Percentiles rank a stretch among this genome's conserved stretches.
Evolutionary conservation across 371 early-diverging fungal genomes (phyloP).

Genomic region (Mortierella sp.): DNA sequence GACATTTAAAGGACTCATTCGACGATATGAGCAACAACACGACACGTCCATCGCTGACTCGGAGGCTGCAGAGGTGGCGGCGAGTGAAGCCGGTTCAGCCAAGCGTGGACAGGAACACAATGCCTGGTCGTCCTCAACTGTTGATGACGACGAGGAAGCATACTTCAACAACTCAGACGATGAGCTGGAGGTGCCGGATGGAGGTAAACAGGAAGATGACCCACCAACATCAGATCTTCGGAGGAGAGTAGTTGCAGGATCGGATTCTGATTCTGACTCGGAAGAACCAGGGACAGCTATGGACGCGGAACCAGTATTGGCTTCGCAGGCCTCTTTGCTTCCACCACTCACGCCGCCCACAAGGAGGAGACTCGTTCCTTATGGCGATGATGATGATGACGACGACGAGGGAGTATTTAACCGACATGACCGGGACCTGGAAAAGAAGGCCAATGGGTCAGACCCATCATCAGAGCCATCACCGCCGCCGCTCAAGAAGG

Average conservation of each 20-base stretch:
- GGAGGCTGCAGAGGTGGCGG: constrained; percentile 37
- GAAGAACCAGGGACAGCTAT: constrained; percentile 15
- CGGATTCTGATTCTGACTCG: constrained; percentile 30
- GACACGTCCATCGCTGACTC: constrained; percentile 58
- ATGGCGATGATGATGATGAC: constrained; percentile 54
- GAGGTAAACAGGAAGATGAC: constrained; percentile 48
- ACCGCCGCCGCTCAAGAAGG: constrained; percentile 37
- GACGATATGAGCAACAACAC: constrained; percentile 75
- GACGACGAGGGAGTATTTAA: constrained; percentile 38
- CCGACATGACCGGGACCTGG: constrained; percentile 6
- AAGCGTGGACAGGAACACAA: constrained; percentile 52
- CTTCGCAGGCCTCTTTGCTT: constrained; percentile 34
- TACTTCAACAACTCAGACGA: constrained; percentile 87
- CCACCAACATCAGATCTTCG: constrained; percentile 50
- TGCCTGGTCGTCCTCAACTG: constrained; percentile 71
- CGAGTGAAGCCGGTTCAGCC: constrained; percentile 33
- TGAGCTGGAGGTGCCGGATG: constrained; percentile 61
- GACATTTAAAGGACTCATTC: constrained; percentile 69
- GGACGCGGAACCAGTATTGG: constrained; percentile 35
- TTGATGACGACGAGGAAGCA: constrained; percentile 87
- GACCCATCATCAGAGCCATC: constrained; percentile 11
- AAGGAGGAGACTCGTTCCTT: constrained; percentile 46
- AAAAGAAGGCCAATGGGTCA: constrained; percentile 5
- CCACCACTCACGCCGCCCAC: constrained; percentile 24
- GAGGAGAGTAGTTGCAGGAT: constrained; percentile 37